Conservation (phyloP, 441 rosid species). For the Euphorbia neoarborescens region DNA sequence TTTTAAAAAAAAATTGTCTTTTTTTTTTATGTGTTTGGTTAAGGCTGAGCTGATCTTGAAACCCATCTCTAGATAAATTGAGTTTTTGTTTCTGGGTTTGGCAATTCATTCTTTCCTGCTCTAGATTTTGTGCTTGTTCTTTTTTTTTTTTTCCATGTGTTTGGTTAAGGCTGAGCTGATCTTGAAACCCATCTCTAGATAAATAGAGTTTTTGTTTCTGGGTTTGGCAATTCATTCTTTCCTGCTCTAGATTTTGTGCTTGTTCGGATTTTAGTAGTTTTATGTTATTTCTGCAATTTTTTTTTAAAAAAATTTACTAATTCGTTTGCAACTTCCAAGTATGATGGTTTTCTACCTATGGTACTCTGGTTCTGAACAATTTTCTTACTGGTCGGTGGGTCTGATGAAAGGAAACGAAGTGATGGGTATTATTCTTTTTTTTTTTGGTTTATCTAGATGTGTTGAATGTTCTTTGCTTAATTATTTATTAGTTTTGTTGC, state of each 20-base stretch:
- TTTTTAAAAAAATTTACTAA: not conserved
- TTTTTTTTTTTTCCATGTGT: not conserved
- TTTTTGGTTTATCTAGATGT: not conserved
- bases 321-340: not conserved
- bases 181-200: constrained; percentile 1
- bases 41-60: constrained; percentile 22
- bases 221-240: not conserved
- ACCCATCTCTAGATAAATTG: not conserved
- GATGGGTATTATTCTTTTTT: not conserved
- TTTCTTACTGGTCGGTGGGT: too few relatives aligned
- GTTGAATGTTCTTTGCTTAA: not conserved
- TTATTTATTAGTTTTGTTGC: not conserved
- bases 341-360: not conserved
- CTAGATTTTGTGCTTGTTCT: not conserved
- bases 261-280: not conserved
- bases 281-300: not conserved
- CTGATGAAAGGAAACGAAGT: not conserved
- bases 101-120: not conserved
- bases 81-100: constrained; percentile 1
- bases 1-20: too few relatives aligned
- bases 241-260: not conserved
- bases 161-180: constrained; percentile 22
- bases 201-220: not conserved
- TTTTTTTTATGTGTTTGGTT: constrained; percentile 2
- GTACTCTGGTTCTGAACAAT: not conserved